phyloP scores from a whole-genome alignment of 2,329 filamentous ascomycete genomes.

The Huntiella bhutanensis region DNA sequence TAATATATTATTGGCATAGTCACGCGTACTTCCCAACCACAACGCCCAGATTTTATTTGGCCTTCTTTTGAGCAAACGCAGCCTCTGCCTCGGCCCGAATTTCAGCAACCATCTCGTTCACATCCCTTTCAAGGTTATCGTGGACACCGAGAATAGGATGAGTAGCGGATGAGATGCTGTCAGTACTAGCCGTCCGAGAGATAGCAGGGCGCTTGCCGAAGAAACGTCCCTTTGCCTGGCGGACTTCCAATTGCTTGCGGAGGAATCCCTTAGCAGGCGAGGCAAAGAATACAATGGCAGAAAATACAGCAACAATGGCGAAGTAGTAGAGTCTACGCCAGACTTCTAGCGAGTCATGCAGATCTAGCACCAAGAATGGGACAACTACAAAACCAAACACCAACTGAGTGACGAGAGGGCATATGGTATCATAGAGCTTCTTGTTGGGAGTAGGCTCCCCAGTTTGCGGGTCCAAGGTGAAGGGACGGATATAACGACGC shows the following conservation, averaged over 20 bases:
- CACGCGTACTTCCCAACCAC: neutral
- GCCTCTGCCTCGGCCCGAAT: conserved; percentile 51
- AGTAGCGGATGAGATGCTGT: conserved; percentile 30
- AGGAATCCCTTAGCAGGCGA: conserved; percentile 52
- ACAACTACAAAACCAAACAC: conserved; percentile 65
- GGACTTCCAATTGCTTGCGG: conserved; percentile 37
- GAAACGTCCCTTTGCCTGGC: conserved; percentile 28
- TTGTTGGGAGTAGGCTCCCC: conserved; percentile 51
- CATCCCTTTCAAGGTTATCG: conserved; percentile 53
- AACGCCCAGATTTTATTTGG: neutral
- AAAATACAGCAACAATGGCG: conserved; percentile 45
- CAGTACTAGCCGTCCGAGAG: conserved; percentile 33
- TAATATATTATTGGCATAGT: no score
- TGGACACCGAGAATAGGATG: conserved; percentile 61
- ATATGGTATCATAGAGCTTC: conserved; percentile 67
- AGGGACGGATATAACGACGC: conserved; percentile 73
- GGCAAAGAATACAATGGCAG: conserved; percentile 55
- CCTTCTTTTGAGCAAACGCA: conserved; percentile 1
- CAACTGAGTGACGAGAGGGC: conserved; percentile 59
- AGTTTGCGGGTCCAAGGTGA: conserved; percentile 70
- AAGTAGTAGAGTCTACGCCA: conserved; percentile 89
- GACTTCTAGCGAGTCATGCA: conserved; percentile 49
- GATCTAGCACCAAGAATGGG: conserved; percentile 68
- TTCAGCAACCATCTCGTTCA: conserved; percentile 62
- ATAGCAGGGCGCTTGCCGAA: conserved; percentile 17